Base-by-base conservation (phyloP, 129 eudicot genomes). In the Centella asiatica region DNA sequence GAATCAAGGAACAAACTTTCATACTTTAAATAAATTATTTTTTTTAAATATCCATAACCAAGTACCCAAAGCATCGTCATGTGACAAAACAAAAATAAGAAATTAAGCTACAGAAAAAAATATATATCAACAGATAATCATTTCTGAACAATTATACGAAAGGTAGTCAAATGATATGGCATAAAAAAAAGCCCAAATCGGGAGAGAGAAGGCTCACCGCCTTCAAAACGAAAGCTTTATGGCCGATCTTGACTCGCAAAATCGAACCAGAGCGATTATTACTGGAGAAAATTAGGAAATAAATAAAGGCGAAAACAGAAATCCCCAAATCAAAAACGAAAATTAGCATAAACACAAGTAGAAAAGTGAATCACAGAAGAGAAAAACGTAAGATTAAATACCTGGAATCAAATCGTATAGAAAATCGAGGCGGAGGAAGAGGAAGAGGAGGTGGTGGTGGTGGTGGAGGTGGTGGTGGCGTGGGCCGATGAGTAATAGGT, bases 401-500 rank as follows among this genome's bases (percentile, higher is more conserved):
- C 67, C 67, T 45, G 13, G n/a, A 57, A 22, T n/a, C 37, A 32
- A 57, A 57, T 29, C 39, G 44, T 57, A 5, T 26, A 2, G 44
- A 57, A 18, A 57, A 57, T 57, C 62, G 28, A 44, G 32, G 19
- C 31, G 32, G 57, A 32, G 32, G 19, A 57, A 57, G 57, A 32
- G 31, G 27, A 25, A 57, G 62, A 32, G 37, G 44, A 20, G 62
- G 44, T 18, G 62, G 18, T 57, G 62, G 61, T 7, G 23, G 40
- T 56, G 33, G 11, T 17, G 44, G n/a, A 44, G 62, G 44, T n/a
- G n/a, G n/a, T 7, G 23, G 40, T 56, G 33, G 11, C 27, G 44
- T 32, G 62, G 62, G 44, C 63, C 26, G 44, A 5, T 32, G 44
- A 57, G 44, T 8, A 32, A 57, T 57, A 57, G 62, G 44, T 32